phyloP scores from a whole-genome alignment of 1,139 yeast genomes.

The Saccharomyces pastorianus region DNA sequence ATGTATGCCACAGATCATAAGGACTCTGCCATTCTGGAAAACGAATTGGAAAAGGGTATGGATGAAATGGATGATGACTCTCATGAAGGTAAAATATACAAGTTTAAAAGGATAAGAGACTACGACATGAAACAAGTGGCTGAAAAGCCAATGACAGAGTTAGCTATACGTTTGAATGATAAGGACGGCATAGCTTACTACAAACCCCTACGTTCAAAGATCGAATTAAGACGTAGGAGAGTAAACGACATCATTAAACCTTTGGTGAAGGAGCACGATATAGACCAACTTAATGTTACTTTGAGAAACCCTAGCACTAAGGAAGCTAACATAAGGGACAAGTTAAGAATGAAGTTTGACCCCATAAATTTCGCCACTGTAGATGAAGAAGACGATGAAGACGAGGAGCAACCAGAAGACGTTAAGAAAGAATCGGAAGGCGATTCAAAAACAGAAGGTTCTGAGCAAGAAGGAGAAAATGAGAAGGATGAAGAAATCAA shows the following conservation, averaged over 20 bases:
- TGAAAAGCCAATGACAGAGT: slow-evolving; percentile 44
- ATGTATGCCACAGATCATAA: slow-evolving; percentile 50
- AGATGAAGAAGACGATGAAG: slow-evolving; percentile 32
- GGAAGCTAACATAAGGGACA: slow-evolving; percentile 30
- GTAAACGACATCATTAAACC: slow-evolving; percentile 43
- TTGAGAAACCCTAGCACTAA: slow-evolving; percentile 30
- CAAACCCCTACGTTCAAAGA: slow-evolving; percentile 69
- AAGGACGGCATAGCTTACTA: slow-evolving; percentile 57
- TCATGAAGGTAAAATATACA: slow-evolving; percentile 38
- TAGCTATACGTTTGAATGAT: slow-evolving; percentile 46
- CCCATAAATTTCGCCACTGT: slow-evolving; percentile 32
- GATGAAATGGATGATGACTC: slow-evolving; percentile 35
- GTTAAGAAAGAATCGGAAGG: not conserved
- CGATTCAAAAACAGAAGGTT: not conserved
- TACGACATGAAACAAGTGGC: slow-evolving; percentile 62
- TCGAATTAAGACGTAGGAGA: slow-evolving; percentile 79
- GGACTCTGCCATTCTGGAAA: slow-evolving; percentile 37
- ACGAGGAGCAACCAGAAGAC: slow-evolving; percentile 8
- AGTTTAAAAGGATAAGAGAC: slow-evolving; percentile 63
- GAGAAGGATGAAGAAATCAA: not conserved
- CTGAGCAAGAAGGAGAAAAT: not conserved
- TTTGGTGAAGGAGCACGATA: slow-evolving; percentile 35
- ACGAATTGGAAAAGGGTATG: slow-evolving; percentile 35
- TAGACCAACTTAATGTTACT: slow-evolving; percentile 33
- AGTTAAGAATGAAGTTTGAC: slow-evolving; percentile 30